Evolutionary conservation across 371 early-diverging fungal genomes (phyloP).

Genomic region (Mucor sp.): DNA sequence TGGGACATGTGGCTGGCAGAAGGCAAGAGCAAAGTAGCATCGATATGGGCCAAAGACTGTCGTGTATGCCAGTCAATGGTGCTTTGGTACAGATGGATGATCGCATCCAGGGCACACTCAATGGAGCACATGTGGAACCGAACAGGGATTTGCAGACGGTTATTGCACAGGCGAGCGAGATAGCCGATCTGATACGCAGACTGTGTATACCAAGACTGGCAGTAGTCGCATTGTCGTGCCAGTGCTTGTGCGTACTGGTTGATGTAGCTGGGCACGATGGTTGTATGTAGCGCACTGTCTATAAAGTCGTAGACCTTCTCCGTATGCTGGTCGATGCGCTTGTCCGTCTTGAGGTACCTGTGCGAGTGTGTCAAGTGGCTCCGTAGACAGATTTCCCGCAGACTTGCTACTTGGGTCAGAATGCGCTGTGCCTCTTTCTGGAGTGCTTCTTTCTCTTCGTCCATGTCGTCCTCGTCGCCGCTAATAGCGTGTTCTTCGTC

Average conservation of each 20-base stretch:
- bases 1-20: background rate
- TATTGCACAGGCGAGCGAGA: constrained; percentile 28
- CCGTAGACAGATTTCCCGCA: constrained; percentile 10
- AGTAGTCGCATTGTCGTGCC: constrained; percentile 39
- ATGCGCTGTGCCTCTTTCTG: background rate
- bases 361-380: background rate
- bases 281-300: background rate
- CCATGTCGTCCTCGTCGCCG: background rate
- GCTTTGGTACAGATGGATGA: constrained; percentile 16
- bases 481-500: background rate
- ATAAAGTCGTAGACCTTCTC: background rate
- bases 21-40: background rate
- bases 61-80: constrained; percentile 22
- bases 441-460: constrained; percentile 1
- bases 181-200: constrained; percentile 34
- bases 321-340: background rate
- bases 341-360: background rate
- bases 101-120: constrained; percentile 22
- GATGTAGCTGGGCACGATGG: constrained; percentile 8
- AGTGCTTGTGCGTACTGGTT: background rate
- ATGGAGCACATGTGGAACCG: constrained; percentile 35
- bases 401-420: constrained; percentile 3
- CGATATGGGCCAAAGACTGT: constrained; percentile 8
- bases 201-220: constrained; percentile 28
- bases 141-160: constrained; percentile 31